phyloP scores from a whole-genome alignment of 352 stramenopile species.

The Aphanomyces astaci region DNA sequence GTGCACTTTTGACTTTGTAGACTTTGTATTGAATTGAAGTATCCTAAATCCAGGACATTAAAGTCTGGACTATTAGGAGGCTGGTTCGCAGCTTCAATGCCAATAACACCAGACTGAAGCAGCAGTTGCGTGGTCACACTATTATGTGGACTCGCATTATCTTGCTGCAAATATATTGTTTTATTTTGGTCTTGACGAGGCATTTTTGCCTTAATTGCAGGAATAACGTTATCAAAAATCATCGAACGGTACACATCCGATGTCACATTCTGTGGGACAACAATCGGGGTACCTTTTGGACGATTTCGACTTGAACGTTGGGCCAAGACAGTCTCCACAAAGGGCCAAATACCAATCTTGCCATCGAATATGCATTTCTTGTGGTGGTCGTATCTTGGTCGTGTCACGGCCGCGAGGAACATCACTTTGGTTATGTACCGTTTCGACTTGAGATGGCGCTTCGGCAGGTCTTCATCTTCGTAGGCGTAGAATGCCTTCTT shows the following conservation, averaged over 20 bases:
- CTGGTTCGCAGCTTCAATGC: too few relatives aligned
- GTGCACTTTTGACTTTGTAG: too few relatives aligned
- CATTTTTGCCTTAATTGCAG: too few relatives aligned
- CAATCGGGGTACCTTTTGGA: background rate
- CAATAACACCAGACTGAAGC: too few relatives aligned
- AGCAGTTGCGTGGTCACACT: too few relatives aligned
- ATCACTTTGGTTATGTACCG: background rate
- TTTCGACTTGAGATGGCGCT: background rate
- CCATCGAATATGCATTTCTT: too few relatives aligned
- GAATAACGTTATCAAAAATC: background rate
- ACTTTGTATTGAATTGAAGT: too few relatives aligned
- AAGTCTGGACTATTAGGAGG: too few relatives aligned
- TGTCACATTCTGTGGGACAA: background rate
- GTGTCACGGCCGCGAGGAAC: too few relatives aligned
- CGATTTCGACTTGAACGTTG: background rate
- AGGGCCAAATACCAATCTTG: too few relatives aligned
- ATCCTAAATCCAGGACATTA: too few relatives aligned
- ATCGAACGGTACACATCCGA: background rate
- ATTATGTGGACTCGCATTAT: slow-evolving; percentile 1
- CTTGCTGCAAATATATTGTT: background rate
- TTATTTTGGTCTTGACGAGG: background rate
- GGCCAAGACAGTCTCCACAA: background rate
- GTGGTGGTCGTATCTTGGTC: too few relatives aligned
- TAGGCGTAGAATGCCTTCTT: background rate
- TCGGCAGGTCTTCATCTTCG: background rate